phyloP scores from a whole-genome alignment of 257 asterid species.

The Forsythia suspensa region DNA sequence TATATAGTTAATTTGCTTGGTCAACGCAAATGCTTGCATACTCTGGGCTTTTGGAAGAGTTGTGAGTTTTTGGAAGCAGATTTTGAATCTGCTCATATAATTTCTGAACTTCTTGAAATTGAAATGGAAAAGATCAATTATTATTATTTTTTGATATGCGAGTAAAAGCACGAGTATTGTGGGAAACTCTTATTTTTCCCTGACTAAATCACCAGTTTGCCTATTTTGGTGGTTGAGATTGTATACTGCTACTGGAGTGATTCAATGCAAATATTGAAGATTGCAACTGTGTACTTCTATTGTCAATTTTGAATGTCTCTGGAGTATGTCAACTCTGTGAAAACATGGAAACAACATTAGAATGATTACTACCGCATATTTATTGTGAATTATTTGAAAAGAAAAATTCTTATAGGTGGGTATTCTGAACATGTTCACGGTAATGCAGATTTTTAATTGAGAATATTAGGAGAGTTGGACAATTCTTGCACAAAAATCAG shows the following conservation, averaged over 20 bases:
- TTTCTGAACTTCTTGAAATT: background rate
- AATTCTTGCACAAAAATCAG: constrained; percentile 24
- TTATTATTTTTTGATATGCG: background rate
- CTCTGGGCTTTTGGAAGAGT: background rate
- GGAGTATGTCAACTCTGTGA: background rate
- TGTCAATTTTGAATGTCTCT: background rate
- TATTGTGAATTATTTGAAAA: background rate
- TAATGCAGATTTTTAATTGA: constrained; percentile 52
- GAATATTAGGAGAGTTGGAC: constrained; percentile 38
- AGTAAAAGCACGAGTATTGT: background rate
- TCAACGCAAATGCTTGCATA: background rate
- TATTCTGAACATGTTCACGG: constrained; percentile 23
- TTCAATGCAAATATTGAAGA: background rate
- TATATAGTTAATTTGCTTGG: too few species aligned
- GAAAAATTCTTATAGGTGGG: constrained; percentile 17
- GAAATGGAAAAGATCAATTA: background rate
- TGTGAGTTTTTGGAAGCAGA: background rate
- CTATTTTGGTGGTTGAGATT: background rate
- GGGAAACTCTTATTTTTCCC: background rate
- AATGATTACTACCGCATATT: background rate
- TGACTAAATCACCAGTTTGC: background rate
- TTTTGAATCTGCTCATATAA: background rate
- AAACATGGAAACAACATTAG: background rate
- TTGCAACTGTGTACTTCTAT: background rate
- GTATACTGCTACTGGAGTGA: background rate